Percentiles rank a stretch among this genome's conserved stretches.
phyloP scores from a whole-genome alignment of 176 grass and related monocot genomes.

The Triticum turgidum region DNA sequence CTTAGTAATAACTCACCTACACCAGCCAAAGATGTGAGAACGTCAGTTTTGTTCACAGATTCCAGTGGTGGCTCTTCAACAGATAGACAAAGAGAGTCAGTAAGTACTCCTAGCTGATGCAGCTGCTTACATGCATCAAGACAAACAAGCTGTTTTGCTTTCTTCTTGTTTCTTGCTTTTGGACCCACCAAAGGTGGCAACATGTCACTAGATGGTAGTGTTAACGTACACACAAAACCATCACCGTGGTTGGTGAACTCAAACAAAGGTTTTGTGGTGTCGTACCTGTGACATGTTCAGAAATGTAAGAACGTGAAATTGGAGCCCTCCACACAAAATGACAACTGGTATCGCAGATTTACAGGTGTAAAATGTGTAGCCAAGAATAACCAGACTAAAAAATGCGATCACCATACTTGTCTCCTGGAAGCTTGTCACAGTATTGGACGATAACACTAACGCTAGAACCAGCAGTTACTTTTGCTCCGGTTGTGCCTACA shows the following conservation, averaged over 20 bases:
- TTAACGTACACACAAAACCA: constrained; percentile 63
- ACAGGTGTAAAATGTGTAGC: not conserved
- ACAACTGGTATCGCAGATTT: not conserved
- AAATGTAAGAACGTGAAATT: constrained; percentile 3
- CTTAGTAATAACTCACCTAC: constrained; percentile 50
- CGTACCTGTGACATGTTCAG: constrained; percentile 40
- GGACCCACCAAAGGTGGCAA: constrained; percentile 60
- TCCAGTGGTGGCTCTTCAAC: constrained; percentile 32
- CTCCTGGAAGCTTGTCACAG: constrained; percentile 71
- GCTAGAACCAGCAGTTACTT: constrained; percentile 69
- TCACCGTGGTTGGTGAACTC: constrained; percentile 39
- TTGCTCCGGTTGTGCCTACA: constrained; percentile 70
- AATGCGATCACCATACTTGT: constrained; percentile 54
- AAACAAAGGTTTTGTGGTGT: constrained; percentile 55
- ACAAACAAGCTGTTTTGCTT: constrained; percentile 73
- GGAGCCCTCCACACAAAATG: not conserved
- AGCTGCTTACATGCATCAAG: constrained; percentile 90
- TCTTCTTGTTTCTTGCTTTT: constrained; percentile 58
- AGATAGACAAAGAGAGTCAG: constrained; percentile 60
- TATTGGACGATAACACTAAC: constrained; percentile 58
- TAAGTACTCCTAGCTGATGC: constrained; percentile 65
- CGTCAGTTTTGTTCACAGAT: constrained; percentile 24
- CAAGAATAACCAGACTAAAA: constrained; percentile 32
- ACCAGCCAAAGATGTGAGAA: constrained; percentile 37
- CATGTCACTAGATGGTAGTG: constrained; percentile 56